Evolutionary conservation across 2,329 filamentous ascomycete genomes (phyloP).

Genomic region (Colletotrichum shisoi): DNA sequence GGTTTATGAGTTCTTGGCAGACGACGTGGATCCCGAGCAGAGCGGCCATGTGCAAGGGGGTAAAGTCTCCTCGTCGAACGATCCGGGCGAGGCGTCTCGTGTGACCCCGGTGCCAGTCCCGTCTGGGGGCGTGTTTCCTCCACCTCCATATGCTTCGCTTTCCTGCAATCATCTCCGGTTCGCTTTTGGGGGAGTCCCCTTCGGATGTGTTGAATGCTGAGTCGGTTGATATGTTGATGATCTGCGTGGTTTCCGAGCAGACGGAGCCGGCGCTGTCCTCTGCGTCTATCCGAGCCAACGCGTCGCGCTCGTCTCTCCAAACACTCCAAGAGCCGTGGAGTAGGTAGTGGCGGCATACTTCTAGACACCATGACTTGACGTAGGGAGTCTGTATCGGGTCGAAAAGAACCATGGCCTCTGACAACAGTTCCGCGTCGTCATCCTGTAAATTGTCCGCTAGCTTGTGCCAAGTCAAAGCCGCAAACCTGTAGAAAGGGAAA

Average conservation of each 20-base stretch:
- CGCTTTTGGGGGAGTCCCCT: not conserved
- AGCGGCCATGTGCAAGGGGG: constrained; percentile 20
- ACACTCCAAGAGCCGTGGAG: not conserved
- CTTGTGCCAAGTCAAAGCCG: constrained; percentile 11
- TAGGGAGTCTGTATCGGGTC: not conserved
- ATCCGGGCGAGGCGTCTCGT: constrained; percentile 12
- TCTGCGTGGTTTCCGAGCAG: constrained; percentile 7
- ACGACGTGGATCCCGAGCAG: constrained; percentile 7
- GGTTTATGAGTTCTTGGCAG: not conserved
- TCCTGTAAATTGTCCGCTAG: not conserved
- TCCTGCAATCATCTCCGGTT: no score
- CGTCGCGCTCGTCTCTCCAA: not conserved
- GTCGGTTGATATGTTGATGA: not conserved
- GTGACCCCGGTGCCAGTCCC: constrained; percentile 2
- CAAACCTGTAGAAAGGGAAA: constrained; percentile 19
- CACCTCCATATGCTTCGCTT: not conserved
- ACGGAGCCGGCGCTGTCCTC: not conserved
- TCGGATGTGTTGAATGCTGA: not conserved
- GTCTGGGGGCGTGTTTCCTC: not conserved
- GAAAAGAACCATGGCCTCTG: constrained; percentile 7
- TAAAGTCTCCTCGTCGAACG: constrained; percentile 19
- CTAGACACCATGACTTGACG: constrained; percentile 21
- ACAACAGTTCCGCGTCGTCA: constrained; percentile 7
- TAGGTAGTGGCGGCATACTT: constrained; percentile 12
- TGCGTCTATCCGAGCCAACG: no score